A percentile compares a stretch with the other conserved stretches of the same genome.
phyloP scores from a whole-genome alignment of 495 filamentous ascomycete species.

The Podospora bellae-mahoneyi region DNA sequence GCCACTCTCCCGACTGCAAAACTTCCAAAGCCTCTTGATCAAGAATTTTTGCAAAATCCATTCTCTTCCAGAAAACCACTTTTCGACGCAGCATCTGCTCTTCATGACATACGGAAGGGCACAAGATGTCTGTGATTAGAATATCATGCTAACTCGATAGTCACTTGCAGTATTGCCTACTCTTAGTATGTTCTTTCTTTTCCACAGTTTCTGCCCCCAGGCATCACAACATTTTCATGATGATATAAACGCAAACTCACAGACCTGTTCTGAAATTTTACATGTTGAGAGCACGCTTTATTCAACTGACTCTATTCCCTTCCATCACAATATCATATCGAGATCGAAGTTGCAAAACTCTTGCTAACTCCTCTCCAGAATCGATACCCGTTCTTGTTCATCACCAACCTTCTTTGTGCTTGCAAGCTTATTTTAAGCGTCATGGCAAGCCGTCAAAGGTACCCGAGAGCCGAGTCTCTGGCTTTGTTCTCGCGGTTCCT shows the following conservation, averaged over 20 bases:
- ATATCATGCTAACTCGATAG: neutral
- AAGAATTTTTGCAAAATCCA: neutral
- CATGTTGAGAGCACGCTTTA: constrained; percentile 49
- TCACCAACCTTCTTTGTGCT: neutral
- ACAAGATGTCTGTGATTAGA: neutral
- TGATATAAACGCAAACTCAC: constrained; percentile 50
- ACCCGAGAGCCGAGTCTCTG: neutral
- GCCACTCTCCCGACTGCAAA: neutral
- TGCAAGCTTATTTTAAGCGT: constrained; percentile 7
- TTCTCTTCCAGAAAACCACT: neutral
- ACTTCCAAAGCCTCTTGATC: neutral
- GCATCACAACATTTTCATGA: constrained; percentile 32
- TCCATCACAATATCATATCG: neutral
- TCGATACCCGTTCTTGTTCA: neutral
- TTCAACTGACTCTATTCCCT: constrained; percentile 35
- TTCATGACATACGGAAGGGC: neutral
- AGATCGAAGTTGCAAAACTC: neutral
- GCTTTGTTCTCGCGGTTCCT: constrained; percentile 1
- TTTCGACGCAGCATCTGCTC: neutral
- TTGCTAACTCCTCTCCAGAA: constrained; percentile 2
- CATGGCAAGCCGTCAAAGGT: neutral
- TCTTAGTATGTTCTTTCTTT: constrained; percentile 12
- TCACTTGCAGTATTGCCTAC: neutral
- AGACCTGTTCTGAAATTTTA: constrained; percentile 57
- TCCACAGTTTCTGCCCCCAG: neutral